These are phyloP conservation scores for Wickerhamomyces chaumierensis DNA, from an alignment of 805 yeast species.

Conservation along the genomic window DNA sequence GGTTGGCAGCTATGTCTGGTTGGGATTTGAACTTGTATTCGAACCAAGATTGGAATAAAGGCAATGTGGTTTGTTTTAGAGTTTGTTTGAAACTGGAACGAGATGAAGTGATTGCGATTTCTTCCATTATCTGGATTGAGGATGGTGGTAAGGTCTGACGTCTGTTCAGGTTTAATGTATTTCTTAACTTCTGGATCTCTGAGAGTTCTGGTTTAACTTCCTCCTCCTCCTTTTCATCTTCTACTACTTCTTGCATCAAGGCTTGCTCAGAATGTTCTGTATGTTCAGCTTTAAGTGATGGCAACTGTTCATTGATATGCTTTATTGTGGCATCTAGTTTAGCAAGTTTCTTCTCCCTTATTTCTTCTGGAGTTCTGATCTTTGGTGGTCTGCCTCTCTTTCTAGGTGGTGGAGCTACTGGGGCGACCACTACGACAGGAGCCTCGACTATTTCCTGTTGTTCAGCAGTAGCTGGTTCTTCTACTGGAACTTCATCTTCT, in stretches of 20 bases:
- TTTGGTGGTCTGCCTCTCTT: conserved; percentile 1
- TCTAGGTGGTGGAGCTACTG: background rate
- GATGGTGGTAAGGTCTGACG: background rate
- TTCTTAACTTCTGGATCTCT: too few relatives aligned
- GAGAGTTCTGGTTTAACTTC: too few relatives aligned
- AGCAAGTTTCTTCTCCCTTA: background rate
- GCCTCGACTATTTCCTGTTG: background rate
- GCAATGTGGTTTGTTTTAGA: conserved; percentile 12
- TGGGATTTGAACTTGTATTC: conserved; percentile 26
- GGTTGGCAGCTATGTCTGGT: conserved; percentile 7
- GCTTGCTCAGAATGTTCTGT: too few relatives aligned
- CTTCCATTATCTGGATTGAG: conserved; percentile 12
- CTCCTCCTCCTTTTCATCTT: too few relatives aligned
- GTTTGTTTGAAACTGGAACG: conserved; percentile 19
- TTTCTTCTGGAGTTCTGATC: background rate
- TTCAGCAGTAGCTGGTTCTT: background rate
- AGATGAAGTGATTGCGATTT: conserved; percentile 21
- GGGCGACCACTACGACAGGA: background rate
- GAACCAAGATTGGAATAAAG: conserved; percentile 22
- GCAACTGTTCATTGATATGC: conserved; percentile 1
- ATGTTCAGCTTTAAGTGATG: background rate
- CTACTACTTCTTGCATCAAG: too few relatives aligned
- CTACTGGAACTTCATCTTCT: too few relatives aligned
- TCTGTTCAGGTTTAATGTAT: too few relatives aligned
- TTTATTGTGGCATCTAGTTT: conserved; percentile 9